Percentiles rank a stretch among this genome's conserved stretches.
phyloP scores from a whole-genome alignment of 2,329 filamentous ascomycete genomes.

The Elsinoe arachidis region DNA sequence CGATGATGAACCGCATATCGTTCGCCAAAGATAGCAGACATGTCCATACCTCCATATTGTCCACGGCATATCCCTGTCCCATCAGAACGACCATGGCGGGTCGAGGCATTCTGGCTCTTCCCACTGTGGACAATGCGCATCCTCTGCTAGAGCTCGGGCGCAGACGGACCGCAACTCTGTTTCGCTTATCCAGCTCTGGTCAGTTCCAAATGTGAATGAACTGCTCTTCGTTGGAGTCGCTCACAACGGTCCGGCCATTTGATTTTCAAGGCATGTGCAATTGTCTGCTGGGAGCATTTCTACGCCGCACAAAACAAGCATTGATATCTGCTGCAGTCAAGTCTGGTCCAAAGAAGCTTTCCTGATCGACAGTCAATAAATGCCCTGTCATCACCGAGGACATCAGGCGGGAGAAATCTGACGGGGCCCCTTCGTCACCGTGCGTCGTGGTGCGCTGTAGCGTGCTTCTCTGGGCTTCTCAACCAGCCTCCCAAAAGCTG shows the following conservation, averaged over 20 bases:
- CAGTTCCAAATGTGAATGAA: too few relatives aligned
- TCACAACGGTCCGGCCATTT: not conserved
- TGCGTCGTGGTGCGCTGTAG: not conserved
- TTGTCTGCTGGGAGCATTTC: not conserved
- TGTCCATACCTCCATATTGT: too few relatives aligned
- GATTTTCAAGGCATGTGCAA: not conserved
- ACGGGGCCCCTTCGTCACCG: not conserved
- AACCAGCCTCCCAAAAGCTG: conserved; percentile 6
- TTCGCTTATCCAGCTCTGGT: too few relatives aligned
- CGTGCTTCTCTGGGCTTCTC: not conserved
- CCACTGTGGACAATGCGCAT: too few relatives aligned
- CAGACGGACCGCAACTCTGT: not conserved
- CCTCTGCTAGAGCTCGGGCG: not conserved
- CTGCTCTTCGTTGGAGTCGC: too few relatives aligned
- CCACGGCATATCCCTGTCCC: too few relatives aligned
- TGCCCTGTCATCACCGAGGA: not conserved
- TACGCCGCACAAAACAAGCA: not conserved
- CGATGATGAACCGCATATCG: too few relatives aligned
- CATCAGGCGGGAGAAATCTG: not conserved
- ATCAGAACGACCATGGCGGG: too few relatives aligned
- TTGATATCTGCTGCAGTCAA: not conserved
- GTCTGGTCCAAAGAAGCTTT: conserved; percentile 8
- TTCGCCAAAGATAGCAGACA: too few relatives aligned
- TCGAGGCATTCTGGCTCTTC: too few relatives aligned
- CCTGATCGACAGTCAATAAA: not conserved